Evolutionary conservation across 1,139 yeast genomes (phyloP).

Genomic region (Kurtzmaniella quercitrusa): DNA sequence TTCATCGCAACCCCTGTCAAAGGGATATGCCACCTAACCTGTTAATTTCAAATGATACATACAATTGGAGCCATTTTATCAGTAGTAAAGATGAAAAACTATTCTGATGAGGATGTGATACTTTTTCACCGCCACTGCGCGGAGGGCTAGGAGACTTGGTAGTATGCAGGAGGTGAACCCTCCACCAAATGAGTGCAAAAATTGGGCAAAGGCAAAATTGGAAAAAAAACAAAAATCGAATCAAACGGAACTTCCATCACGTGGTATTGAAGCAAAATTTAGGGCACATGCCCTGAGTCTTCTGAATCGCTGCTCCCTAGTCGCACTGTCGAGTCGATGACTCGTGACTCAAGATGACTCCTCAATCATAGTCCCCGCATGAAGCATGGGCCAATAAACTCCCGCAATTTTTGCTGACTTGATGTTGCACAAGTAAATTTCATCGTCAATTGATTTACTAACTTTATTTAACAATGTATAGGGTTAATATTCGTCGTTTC

Average conservation of each 20-base stretch:
- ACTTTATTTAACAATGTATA: neutral
- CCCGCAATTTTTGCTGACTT: neutral
- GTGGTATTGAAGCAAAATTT: neutral
- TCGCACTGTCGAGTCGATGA: neutral
- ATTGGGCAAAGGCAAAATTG: too few relatives aligned
- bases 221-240: too few relatives aligned
- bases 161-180: neutral
- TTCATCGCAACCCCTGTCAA: slow-evolving; percentile 30
- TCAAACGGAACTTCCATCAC: neutral
- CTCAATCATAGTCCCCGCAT: neutral
- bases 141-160: neutral
- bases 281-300: slow-evolving; percentile 1
- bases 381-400: neutral
- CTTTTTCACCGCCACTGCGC: slow-evolving; percentile 2
- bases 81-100: slow-evolving; percentile 9
- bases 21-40: slow-evolving; percentile 16
- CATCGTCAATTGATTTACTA: neutral
- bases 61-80: slow-evolving; percentile 84
- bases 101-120: slow-evolving; percentile 3
- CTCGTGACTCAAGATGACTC: neutral
- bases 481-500: neutral
- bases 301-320: neutral
- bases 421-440: neutral
- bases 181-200: too few relatives aligned
- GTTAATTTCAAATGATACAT: slow-evolving; percentile 38